Evolutionary conservation across 169 alveolate genomes (phyloP), one percentile per base, ranked within the genome.

Genomic region (Cyclospora cayetanensis): DNA sequence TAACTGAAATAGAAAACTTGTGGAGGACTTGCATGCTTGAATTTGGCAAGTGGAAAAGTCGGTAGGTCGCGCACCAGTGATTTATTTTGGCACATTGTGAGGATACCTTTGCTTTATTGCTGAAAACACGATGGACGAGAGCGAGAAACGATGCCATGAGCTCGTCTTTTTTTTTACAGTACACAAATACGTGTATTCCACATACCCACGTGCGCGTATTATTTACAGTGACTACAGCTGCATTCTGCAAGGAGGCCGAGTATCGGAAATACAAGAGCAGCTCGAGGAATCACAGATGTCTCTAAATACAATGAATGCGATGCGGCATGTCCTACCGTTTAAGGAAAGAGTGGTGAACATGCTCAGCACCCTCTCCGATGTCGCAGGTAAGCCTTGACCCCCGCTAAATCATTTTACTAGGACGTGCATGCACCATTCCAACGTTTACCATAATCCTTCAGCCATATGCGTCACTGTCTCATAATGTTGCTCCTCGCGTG

Each of bases 251-350:
- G 98, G 99, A 34, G 96, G 97, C 50, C 95, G 96, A 93, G 98
- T 98, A 55, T 95, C 88, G 12, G 99, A 97, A 92, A 97, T 97
- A 80, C 97, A 96, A 86, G 99, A 98, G 93, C 95, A 95, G 35
- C 96, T 98, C 27, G 99, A 98, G 94, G 99, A 98, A 91, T 97
- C 98, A 77, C 97, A 96, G 94, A 96, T 97, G 96, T 93, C 96
- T 46, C 95, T 98, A 68, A 96, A 97, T 92, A 96, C 98, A 41
- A 95, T 97, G 95, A 96, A 97, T 93, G 98, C 99, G 22, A 95
- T 96, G 95, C 96, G 98, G 92, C 98, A 97, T 94, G 98, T 97
- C 72, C 96, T 97, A 72, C 99, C 99, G 41, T 98, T 97, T 96
- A 98, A 97, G 94, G 95, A 95, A 66, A 98, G 97, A 92, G 97